phyloP scores from a whole-genome alignment of 2,329 filamentous ascomycete species.

The Geosmithia putterillii region DNA sequence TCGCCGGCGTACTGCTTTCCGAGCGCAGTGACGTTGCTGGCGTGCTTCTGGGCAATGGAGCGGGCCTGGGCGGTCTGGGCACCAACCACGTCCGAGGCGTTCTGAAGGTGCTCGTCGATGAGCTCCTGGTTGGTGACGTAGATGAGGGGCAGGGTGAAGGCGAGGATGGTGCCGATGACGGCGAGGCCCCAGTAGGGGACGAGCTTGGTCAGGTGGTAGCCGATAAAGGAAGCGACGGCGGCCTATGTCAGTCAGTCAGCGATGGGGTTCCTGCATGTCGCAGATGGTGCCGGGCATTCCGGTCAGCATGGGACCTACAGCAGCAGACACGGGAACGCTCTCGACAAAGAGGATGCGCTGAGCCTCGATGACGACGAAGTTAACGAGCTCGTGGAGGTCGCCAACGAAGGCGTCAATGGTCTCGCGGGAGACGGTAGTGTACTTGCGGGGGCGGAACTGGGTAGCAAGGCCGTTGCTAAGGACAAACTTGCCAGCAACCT shows the following conservation, averaged over 20 bases:
- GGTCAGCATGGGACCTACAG: conserved; percentile 41
- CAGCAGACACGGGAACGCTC: conserved; percentile 47
- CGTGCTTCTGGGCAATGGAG: conserved; percentile 50
- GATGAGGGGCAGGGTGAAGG: conserved; percentile 51
- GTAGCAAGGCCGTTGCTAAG: conserved; percentile 50
- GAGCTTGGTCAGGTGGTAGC: conserved; percentile 57
- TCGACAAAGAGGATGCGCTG: conserved; percentile 58
- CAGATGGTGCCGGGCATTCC: too few species aligned
- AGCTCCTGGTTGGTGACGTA: conserved; percentile 59
- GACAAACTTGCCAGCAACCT: conserved; percentile 47
- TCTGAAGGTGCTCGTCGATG: conserved; percentile 50
- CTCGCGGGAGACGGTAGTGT: conserved; percentile 53
- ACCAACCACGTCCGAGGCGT: conserved; percentile 44
- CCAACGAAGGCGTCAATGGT: conserved; percentile 48
- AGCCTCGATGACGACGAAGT: conserved; percentile 60
- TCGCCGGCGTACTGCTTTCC: conserved; percentile 59
- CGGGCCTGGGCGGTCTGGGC: conserved; percentile 52
- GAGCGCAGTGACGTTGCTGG: conserved; percentile 46
- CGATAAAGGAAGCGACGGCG: conserved; percentile 47
- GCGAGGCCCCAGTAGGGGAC: conserved; percentile 59
- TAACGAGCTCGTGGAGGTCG: conserved; percentile 55
- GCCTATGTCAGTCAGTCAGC: conserved; percentile 26
- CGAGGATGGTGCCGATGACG: conserved; percentile 43
- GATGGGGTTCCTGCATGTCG: not conserved
- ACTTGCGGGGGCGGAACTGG: conserved; percentile 53